Evolutionary conservation across 441 rosid genomes (phyloP).

Genomic region (Manihot esculenta): DNA sequence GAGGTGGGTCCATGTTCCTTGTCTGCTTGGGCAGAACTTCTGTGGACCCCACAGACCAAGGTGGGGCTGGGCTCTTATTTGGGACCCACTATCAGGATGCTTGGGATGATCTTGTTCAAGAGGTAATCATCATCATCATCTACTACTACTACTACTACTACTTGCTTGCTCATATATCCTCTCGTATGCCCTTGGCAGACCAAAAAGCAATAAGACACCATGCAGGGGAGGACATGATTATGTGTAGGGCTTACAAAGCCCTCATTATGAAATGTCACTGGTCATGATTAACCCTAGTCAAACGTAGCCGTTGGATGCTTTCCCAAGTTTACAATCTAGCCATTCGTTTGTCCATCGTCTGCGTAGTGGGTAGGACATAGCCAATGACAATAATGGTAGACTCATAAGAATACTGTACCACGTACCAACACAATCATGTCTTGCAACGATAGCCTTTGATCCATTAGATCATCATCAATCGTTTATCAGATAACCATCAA

Average conservation of each 20-base stretch:
- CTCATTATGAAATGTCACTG: conserved; percentile 35
- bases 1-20: conserved; percentile 89
- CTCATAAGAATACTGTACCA: background rate
- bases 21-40: conserved; percentile 96
- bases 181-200: conserved; percentile 28
- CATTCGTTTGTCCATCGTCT: conserved; percentile 23
- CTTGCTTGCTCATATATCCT: too few relatives aligned
- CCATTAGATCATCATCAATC: conserved; percentile 13
- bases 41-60: conserved; percentile 80
- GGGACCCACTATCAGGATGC: conserved; percentile 99
- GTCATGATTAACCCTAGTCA: conserved; percentile 29
- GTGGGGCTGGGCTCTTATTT: conserved; percentile 89
- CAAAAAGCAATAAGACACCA: conserved; percentile 37
- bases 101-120: conserved; percentile 95
- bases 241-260: conserved; percentile 16
- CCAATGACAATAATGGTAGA: background rate
- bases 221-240: conserved; percentile 34
- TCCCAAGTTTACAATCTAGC: conserved; percentile 18
- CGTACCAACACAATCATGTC: conserved; percentile 10
- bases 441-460: background rate
- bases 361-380: conserved; percentile 24
- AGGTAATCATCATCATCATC: conserved; percentile 43
- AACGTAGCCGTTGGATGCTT: conserved; percentile 32
- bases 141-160: too few relatives aligned
- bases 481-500: conserved; percentile 3